These are phyloP conservation scores for Botrytis fabae DNA, from an alignment of 2,329 filamentous ascomycete species.

Conservation along the genomic window DNA sequence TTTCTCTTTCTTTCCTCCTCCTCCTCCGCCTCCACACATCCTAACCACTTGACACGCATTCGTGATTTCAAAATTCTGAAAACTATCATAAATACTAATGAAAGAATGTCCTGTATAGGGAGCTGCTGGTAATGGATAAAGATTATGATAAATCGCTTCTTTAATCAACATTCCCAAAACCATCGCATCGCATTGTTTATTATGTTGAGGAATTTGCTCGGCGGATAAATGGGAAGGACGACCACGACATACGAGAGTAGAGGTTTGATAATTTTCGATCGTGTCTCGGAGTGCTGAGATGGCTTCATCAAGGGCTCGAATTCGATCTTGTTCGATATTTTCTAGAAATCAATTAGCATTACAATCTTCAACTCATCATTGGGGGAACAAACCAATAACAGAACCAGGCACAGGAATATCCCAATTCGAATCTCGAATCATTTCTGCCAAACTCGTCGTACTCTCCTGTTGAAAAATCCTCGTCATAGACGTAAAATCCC, in stretches of 20 bases:
- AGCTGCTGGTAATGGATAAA: conserved; percentile 15
- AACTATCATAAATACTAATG: conserved; percentile 4
- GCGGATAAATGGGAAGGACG: background rate
- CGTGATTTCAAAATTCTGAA: conserved; percentile 1
- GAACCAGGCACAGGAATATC: conserved; percentile 3
- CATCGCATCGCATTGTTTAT: conserved; percentile 21
- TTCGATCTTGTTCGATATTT: conserved; percentile 10
- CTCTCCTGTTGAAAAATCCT: conserved; percentile 11
- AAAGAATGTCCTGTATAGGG: conserved; percentile 11
- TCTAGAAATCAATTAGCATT: background rate
- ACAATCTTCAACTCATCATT: rapidly evolving
- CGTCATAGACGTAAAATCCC: conserved; percentile 13
- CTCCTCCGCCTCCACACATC: background rate
- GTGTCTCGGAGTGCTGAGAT: conserved; percentile 10
- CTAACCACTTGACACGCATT: background rate
- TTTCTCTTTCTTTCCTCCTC: background rate
- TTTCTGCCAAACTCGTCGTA: conserved; percentile 5
- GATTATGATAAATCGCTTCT: conserved; percentile 1
- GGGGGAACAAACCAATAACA: background rate
- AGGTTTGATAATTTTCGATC: conserved; percentile 9
- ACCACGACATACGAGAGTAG: background rate
- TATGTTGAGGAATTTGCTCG: background rate
- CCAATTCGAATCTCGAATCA: background rate
- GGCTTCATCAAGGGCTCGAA: background rate
- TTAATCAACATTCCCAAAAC: conserved; percentile 4